Conservation (phyloP, 352 stramenopile species). For the Pythium oligandrum region DNA sequence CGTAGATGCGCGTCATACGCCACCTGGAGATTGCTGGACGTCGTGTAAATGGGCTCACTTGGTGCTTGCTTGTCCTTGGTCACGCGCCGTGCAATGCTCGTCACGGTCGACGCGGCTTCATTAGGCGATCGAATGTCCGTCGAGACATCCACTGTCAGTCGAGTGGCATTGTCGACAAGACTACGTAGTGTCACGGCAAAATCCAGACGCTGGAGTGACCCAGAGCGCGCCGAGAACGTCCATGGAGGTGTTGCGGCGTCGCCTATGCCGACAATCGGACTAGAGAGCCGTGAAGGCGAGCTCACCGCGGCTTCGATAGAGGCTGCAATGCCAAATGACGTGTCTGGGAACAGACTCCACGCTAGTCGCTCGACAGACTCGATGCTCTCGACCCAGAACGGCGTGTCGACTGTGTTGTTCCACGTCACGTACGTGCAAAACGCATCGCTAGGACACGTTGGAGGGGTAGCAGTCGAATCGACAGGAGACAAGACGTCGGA, state of each 20-base stretch:
- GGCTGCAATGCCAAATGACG: background rate
- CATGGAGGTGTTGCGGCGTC: slow-evolving; percentile 19
- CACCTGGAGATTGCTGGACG: slow-evolving; percentile 43
- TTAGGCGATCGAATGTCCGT: slow-evolving; percentile 31
- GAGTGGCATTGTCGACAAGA: slow-evolving; percentile 35
- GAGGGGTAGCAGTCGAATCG: background rate
- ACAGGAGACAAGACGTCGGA: slow-evolving; percentile 6
- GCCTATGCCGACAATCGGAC: background rate
- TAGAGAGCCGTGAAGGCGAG: too few relatives aligned
- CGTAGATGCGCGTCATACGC: slow-evolving; percentile 31
- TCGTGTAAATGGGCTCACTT: slow-evolving; percentile 19
- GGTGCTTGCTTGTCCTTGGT: too few relatives aligned
- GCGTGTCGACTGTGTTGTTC: slow-evolving; percentile 29
- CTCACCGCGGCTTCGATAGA: too few relatives aligned
- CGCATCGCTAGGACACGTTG: slow-evolving; percentile 2
- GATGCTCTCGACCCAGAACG: slow-evolving; percentile 52
- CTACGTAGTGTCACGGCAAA: slow-evolving; percentile 45
- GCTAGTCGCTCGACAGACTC: slow-evolving; percentile 33
- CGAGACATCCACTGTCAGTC: slow-evolving; percentile 42
- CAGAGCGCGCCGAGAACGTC: slow-evolving; percentile 25
- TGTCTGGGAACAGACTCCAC: slow-evolving; percentile 37
- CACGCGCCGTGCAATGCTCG: slow-evolving; percentile 38
- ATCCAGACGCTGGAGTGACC: slow-evolving; percentile 20
- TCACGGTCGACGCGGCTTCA: slow-evolving; percentile 46
- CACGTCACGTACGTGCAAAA: slow-evolving; percentile 45